phyloP scores from a whole-genome alignment of 495 filamentous ascomycete species.

The Neurospora intermedia region DNA sequence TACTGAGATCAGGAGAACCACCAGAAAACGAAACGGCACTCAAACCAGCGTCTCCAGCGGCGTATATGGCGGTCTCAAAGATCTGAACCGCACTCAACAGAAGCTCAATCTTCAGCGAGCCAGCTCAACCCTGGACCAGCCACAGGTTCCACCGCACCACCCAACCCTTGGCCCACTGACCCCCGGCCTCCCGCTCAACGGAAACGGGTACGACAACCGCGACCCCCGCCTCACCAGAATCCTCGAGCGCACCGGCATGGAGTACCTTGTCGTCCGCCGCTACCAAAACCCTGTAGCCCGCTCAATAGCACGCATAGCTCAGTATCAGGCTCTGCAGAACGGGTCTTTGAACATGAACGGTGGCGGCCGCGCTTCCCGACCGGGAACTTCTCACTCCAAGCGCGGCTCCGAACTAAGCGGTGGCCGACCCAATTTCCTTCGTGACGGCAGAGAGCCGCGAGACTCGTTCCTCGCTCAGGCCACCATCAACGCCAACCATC shows the following conservation, averaged over 20 bases:
- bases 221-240: slow-evolving; percentile 45
- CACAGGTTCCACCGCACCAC: slow-evolving; percentile 23
- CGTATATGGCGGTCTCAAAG: slow-evolving; percentile 27
- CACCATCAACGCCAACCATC: not conserved
- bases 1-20: slow-evolving; percentile 26
- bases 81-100: slow-evolving; percentile 56
- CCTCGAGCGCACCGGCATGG: slow-evolving; percentile 51
- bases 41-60: slow-evolving; percentile 3
- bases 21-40: slow-evolving; percentile 10
- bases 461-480: not conserved
- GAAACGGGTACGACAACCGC: slow-evolving; percentile 31
- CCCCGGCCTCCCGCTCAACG: slow-evolving; percentile 25
- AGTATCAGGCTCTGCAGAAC: slow-evolving; percentile 38
- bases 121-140: slow-evolving; percentile 49
- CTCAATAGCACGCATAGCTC: slow-evolving; percentile 42
- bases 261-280: slow-evolving; percentile 57
- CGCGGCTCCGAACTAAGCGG: slow-evolving; percentile 4
- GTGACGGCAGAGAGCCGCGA: not conserved
- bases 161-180: slow-evolving; percentile 19
- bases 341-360: slow-evolving; percentile 21
- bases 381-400: slow-evolving; percentile 8
- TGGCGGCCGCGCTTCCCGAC: slow-evolving; percentile 9
- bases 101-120: slow-evolving; percentile 61
- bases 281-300: slow-evolving; percentile 55
- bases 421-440: not conserved